phyloP scores from a whole-genome alignment of 2,329 filamentous ascomycete species.

The Trichoderma afroharzianum region DNA sequence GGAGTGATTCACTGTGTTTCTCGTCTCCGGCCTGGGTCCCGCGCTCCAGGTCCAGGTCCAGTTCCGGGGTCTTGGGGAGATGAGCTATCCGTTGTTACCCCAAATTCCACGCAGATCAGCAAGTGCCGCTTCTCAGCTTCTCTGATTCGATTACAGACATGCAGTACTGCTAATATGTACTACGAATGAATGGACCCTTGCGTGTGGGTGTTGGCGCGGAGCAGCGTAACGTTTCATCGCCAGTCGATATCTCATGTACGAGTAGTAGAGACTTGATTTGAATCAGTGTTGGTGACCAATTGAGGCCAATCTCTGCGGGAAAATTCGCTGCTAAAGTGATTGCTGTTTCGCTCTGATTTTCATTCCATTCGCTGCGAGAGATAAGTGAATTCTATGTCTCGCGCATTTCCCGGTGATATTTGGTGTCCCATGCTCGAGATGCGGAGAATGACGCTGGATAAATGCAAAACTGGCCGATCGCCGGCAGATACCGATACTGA shows the following conservation, averaged over 20 bases:
- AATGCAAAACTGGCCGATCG: neutral
- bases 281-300: neutral
- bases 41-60: neutral
- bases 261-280: neutral
- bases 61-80: neutral
- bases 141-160: neutral
- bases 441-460: conserved; percentile 4
- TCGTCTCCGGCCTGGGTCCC: neutral
- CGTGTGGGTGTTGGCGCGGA: neutral
- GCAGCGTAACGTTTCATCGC: conserved; percentile 18
- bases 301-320: neutral
- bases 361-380: neutral
- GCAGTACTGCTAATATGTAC: neutral
- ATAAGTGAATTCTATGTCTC: neutral
- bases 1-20: neutral
- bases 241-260: neutral
- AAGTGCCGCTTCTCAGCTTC: conserved; percentile 3
- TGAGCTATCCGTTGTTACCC: neutral
- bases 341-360: neutral
- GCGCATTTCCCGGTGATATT: neutral
- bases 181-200: neutral
- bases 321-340: neutral
- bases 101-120: neutral
- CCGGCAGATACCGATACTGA: neutral
- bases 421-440: neutral